phyloP scores from a whole-genome alignment of 257 asterid genomes.

The Linaria vulgaris region DNA sequence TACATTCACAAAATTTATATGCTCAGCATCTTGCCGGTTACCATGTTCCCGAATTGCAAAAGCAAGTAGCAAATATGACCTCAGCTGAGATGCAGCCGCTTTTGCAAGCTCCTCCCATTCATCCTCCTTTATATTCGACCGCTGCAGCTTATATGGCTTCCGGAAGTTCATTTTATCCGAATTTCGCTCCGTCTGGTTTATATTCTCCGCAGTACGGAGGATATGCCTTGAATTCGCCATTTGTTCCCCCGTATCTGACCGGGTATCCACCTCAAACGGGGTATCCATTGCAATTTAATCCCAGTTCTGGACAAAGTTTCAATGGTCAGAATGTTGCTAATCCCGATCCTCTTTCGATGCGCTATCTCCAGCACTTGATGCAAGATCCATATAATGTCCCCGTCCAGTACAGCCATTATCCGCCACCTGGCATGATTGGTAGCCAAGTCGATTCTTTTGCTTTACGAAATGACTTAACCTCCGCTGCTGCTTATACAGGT shows the following conservation, averaged over 20 bases:
- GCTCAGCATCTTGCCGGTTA: conserved; percentile 39
- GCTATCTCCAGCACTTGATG: conserved; percentile 60
- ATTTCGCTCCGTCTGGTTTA: conserved; percentile 48
- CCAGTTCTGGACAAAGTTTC: conserved; percentile 62
- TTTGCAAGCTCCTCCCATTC: conserved; percentile 48
- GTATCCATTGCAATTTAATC: conserved; percentile 46
- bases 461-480: conserved; percentile 44
- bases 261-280: conserved; percentile 64
- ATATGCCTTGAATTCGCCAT: conserved; percentile 60
- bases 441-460: conserved; percentile 47
- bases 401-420: conserved; percentile 47
- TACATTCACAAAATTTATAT: conserved; percentile 41
- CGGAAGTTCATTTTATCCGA: conserved; percentile 57
- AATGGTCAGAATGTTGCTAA: conserved; percentile 49
- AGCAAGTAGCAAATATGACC: conserved; percentile 42
- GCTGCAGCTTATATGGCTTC: conserved; percentile 72
- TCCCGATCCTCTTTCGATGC: conserved; percentile 69
- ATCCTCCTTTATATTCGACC: conserved; percentile 67
- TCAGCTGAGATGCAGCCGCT: conserved; percentile 50
- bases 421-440: conserved; percentile 43
- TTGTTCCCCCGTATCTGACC: conserved; percentile 55
- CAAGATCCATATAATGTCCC: conserved; percentile 58
- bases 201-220: conserved; percentile 73
- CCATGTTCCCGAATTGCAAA: conserved; percentile 47
- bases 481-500: conserved; percentile 42